Percentiles rank a stretch among this genome's conserved stretches.
phyloP scores from a whole-genome alignment of 495 filamentous ascomycete genomes.

The Aspergillus panamensis region DNA sequence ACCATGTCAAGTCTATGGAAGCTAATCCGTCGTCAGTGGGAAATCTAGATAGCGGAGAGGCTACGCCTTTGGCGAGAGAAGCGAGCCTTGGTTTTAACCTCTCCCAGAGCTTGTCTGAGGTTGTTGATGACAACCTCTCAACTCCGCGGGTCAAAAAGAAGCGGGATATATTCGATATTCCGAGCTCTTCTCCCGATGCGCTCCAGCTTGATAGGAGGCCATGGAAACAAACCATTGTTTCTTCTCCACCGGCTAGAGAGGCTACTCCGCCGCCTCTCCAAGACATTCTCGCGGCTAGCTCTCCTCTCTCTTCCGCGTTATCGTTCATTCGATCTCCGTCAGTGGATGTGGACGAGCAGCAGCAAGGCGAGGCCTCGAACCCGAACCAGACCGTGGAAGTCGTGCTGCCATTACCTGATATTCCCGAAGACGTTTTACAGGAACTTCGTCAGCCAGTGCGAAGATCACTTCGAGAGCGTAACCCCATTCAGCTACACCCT shows the following conservation, averaged over 20 bases:
- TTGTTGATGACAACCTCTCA: constrained; percentile 7
- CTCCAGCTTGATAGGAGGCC: constrained; percentile 24
- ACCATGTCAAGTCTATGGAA: not conserved
- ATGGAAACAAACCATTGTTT: constrained; percentile 11
- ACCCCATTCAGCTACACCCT: constrained; percentile 72
- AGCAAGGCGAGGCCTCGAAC: constrained; percentile 3
- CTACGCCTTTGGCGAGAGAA: not conserved
- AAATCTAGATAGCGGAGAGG: not conserved
- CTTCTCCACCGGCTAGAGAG: constrained; percentile 2
- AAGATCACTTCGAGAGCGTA: constrained; percentile 60
- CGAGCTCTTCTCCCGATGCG: constrained; percentile 37
- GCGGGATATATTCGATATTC: constrained; percentile 22
- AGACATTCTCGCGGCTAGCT: constrained; percentile 26
- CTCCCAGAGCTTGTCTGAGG: constrained; percentile 6
- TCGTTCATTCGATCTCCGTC: constrained; percentile 27
- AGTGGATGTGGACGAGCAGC: not conserved
- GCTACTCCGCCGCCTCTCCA: constrained; percentile 1
- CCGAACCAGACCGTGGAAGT: constrained; percentile 19
- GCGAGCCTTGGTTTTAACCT: not conserved
- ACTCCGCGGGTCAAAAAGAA: constrained; percentile 19
- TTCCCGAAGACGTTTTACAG: constrained; percentile 30
- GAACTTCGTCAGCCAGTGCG: constrained; percentile 33
- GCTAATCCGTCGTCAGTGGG: not conserved
- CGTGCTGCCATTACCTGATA: constrained; percentile 26
- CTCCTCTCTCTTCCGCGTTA: constrained; percentile 44